Base-by-base conservation (phyloP, 805 yeast species). In the Millerozyma acaciae region DNA sequence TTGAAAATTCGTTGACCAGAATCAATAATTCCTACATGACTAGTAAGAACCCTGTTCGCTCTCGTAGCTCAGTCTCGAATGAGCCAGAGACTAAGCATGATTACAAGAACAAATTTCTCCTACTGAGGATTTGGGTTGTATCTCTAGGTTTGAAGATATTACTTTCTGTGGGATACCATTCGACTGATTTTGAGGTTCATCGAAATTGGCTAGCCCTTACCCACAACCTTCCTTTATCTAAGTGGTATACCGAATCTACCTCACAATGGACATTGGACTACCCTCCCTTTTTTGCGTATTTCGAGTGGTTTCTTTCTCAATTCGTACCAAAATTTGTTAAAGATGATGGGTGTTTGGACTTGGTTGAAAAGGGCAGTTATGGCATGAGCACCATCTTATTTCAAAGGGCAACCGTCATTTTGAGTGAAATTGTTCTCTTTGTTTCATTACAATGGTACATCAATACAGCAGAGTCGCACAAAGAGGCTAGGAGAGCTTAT, bases 101-200 rank as follows among this genome's bases (percentile, higher is more conserved):
- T n/a, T n/a, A n/a, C n/a, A n/a, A n/a, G n/a, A n/a, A n/a, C n/a
- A n/a, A n/a, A n/a, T n/a, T n/a, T n/a, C n/a, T n/a, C n/a, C n/a
- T n/a, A n/a, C n/a, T n/a, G n/a, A n/a, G n/a, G n/a, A 47, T 65
- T 13, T 65, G 71, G 70, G 43, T 57, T 20, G 49, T 62, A 6
- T 43, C 62, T 3, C 43, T 62, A 8, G 59, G 59, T 20, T 47
- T 65, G 24, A 66, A 66, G 35, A 44, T 53, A 6, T 50, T 65
- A 15, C 47, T 65, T 9, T 38, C 55, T 4, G 45, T 84, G 6
- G 87, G 90, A 1, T 93, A 90, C 57, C 88, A 77, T 45, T 89
- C 97, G 8, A 93, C 97, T 1, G 98, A 93, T 57, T 90, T 93
- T 49, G 98, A 93, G 54, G 98, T 93, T 16, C 98, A 93, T 57